These are phyloP conservation scores for Linderina pennispora DNA, from an alignment of 192 early-diverging fungal genomes.

Conservation along the genomic window DNA sequence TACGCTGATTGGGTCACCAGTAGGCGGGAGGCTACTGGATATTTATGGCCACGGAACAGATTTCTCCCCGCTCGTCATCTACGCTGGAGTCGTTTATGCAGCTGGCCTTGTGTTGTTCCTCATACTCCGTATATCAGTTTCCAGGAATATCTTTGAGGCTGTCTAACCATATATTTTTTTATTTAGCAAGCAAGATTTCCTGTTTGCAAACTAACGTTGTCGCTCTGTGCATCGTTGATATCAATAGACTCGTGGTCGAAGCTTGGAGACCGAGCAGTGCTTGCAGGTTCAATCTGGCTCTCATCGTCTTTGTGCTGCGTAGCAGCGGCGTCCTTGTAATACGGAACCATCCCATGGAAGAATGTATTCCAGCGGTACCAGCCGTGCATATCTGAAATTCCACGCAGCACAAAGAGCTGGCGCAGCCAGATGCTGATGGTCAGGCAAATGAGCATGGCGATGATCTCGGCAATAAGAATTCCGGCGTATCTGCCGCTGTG, in stretches of 20 bases:
- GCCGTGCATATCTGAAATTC: slow-evolving; percentile 12
- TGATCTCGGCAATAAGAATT: slow-evolving; percentile 41
- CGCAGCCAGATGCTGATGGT: slow-evolving; percentile 18
- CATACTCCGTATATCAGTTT: background rate
- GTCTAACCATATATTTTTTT: too few relatives aligned
- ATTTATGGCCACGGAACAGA: slow-evolving; percentile 24
- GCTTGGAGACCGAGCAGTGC: too few relatives aligned
- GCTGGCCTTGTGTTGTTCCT: slow-evolving; percentile 4
- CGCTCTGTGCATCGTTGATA: slow-evolving; percentile 1
- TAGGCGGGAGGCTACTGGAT: slow-evolving; percentile 15
- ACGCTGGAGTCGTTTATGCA: slow-evolving; percentile 13
- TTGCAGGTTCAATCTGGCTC: too few relatives aligned
- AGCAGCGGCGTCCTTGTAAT: slow-evolving; percentile 9
- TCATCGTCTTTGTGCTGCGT: background rate
- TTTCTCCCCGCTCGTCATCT: slow-evolving; percentile 16
- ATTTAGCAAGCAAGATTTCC: slow-evolving; percentile 17
- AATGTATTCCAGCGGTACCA: slow-evolving; percentile 19
- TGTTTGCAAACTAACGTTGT: slow-evolving; percentile 3
- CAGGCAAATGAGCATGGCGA: slow-evolving; percentile 14
- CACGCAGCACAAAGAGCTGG: slow-evolving; percentile 9
- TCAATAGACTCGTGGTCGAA: background rate
- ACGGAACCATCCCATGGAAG: slow-evolving; percentile 15
- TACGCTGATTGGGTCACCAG: slow-evolving; percentile 13
- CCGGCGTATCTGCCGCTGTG: slow-evolving; percentile 27
- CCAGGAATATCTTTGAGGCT: too few relatives aligned